Percentiles rank a stretch among this genome's conserved stretches.
These are phyloP conservation scores for Chenopodium berlandieri DNA, from an alignment of 148 eudicot genomes.

Conservation along the genomic window DNA sequence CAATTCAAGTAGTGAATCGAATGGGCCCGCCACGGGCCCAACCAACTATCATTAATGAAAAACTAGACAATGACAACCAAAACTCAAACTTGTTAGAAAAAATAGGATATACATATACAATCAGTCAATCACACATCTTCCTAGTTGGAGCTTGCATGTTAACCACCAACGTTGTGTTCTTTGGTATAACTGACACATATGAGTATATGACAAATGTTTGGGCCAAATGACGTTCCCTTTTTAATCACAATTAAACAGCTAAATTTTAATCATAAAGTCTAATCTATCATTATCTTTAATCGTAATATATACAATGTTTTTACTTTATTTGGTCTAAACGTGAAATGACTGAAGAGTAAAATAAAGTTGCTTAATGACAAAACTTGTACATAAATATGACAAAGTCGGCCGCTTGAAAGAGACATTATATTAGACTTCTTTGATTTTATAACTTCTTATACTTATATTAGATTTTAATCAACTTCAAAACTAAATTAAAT, in stretches of 20 bases:
- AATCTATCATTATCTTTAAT: background rate
- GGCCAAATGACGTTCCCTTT: background rate
- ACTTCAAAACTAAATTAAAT: background rate
- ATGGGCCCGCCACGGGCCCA: background rate
- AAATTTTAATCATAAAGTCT: background rate
- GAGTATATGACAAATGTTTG: no score
- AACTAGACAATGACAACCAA: background rate
- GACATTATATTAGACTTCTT: background rate
- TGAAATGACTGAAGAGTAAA: background rate
- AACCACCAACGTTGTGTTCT: background rate
- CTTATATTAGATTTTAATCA: no score
- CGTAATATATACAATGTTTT: background rate
- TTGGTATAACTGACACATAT: background rate
- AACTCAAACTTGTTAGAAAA: background rate
- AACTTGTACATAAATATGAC: background rate
- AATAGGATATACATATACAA: no score
- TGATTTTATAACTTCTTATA: background rate
- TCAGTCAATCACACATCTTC: no score
- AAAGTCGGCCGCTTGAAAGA: slow-evolving; percentile 6
- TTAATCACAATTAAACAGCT: no score
- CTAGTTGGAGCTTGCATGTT: background rate
- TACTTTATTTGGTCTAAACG: background rate
- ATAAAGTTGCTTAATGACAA: background rate
- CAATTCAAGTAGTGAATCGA: no score
- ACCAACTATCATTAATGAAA: background rate